These are phyloP conservation scores for Russula earlei DNA, from an alignment of 768 basidiomycete species.

Conservation along the genomic window DNA sequence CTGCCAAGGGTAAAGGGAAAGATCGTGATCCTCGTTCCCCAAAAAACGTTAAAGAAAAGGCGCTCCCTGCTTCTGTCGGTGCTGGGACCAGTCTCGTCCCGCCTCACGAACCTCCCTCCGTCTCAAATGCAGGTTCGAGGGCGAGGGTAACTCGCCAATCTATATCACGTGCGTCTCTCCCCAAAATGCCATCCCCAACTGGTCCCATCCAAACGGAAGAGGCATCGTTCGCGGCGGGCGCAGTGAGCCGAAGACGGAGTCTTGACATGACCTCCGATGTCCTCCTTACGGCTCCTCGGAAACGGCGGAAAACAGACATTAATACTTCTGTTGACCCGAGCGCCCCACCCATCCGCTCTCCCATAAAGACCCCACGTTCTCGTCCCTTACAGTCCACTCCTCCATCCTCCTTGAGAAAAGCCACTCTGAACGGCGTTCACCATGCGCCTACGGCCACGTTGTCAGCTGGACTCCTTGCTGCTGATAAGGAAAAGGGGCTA, in stretches of 20 bases:
- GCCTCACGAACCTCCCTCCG: neutral
- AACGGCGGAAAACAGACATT: constrained; percentile 17
- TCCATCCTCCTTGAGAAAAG: neutral
- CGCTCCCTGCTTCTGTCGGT: neutral
- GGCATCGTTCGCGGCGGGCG: neutral
- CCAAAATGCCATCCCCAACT: neutral
- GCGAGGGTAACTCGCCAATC: constrained; percentile 1
- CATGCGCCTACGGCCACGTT: neutral
- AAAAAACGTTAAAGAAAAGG: constrained; percentile 12
- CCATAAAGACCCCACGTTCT: neutral
- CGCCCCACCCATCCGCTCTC: neutral
- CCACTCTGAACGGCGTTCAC: constrained; percentile 5
- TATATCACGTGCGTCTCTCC: neutral
- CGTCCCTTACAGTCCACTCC: neutral
- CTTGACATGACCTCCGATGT: constrained; percentile 4
- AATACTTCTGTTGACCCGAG: neutral
- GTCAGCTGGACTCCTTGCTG: neutral
- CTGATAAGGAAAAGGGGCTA: neutral
- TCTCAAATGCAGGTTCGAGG: neutral
- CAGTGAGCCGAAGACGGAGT: constrained; percentile 5
- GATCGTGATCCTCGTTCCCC: constrained; percentile 14
- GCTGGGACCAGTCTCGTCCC: neutral
- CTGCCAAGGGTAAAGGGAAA: constrained; percentile 28
- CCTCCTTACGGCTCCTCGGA: constrained; percentile 9
- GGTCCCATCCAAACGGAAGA: constrained; percentile 4